Conservation (phyloP, 768 basidiomycete species). For the Tephrocybe sp. region DNA sequence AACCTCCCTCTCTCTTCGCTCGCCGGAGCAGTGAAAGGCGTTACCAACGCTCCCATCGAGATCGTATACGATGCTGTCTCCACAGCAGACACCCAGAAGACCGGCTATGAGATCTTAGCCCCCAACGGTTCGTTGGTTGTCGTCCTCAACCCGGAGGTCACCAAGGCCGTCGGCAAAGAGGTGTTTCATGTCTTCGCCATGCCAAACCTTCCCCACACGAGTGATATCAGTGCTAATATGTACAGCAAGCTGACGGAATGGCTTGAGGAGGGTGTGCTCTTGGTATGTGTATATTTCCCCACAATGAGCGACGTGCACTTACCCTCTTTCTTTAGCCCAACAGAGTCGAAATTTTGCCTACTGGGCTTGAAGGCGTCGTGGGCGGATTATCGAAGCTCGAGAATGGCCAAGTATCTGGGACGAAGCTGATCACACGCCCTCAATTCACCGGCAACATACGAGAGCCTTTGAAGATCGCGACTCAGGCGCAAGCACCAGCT, state of each 20-base stretch:
- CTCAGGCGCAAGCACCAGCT: background rate
- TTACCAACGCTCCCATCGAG: conserved; percentile 18
- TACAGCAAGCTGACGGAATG: conserved; percentile 24
- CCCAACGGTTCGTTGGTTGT: conserved; percentile 34
- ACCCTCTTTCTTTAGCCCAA: conserved; percentile 39
- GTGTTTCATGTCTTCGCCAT: conserved; percentile 18
- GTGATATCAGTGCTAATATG: conserved; percentile 18
- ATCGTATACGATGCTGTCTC: conserved; percentile 30
- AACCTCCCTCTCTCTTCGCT: conserved; percentile 6
- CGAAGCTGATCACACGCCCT: conserved; percentile 43
- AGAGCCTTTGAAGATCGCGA: background rate
- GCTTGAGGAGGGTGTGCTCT: conserved; percentile 33
- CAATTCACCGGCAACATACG: conserved; percentile 3
- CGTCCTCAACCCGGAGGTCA: conserved; percentile 10
- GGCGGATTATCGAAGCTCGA: conserved; percentile 40
- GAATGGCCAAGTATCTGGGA: conserved; percentile 38
- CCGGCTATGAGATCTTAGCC: conserved; percentile 33
- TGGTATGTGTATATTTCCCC: conserved; percentile 24
- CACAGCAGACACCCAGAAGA: conserved; percentile 35
- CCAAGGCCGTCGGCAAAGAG: conserved; percentile 10
- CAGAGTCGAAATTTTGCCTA: conserved; percentile 38
- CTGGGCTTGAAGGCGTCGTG: conserved; percentile 43
- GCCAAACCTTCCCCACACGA: conserved; percentile 22
- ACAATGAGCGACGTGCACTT: too few relatives aligned
- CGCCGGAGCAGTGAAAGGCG: conserved; percentile 1